A percentile compares a stretch with the other conserved stretches of the same genome.
Evolutionary conservation across 148 eudicot genomes (phyloP).

Genomic region (Camellia japonica): DNA sequence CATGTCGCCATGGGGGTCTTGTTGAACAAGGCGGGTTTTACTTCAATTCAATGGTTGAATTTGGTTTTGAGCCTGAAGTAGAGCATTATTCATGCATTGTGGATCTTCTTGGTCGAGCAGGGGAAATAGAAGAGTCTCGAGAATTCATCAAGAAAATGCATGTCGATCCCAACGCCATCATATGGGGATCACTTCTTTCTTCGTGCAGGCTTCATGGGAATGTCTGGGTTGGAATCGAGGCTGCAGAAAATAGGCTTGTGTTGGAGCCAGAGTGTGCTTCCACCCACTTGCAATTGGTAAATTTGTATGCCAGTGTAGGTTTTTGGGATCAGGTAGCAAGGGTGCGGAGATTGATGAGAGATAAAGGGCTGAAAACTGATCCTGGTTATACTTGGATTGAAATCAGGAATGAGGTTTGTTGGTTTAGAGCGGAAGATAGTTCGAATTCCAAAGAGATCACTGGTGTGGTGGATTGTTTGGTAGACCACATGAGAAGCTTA

Average conservation of each 20-base stretch:
- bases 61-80: constrained; percentile 28
- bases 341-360: constrained; percentile 42
- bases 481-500: constrained; percentile 27
- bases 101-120: constrained; percentile 49
- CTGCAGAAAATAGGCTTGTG: constrained; percentile 47
- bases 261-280: constrained; percentile 47
- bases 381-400: constrained; percentile 51
- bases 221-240: constrained; percentile 50
- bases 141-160: constrained; percentile 40
- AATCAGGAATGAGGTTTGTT: constrained; percentile 29
- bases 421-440: constrained; percentile 35
- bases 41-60: constrained; percentile 32
- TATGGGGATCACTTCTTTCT: constrained; percentile 46
- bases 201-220: constrained; percentile 44
- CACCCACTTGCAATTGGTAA: constrained; percentile 46
- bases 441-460: constrained; percentile 29
- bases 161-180: constrained; percentile 37
- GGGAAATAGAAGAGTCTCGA: constrained; percentile 32
- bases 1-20: constrained; percentile 53
- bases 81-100: constrained; percentile 50
- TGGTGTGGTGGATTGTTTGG: constrained; percentile 29
- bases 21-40: constrained; percentile 33
- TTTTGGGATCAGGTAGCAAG: constrained; percentile 45
- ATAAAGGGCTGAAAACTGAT: constrained; percentile 29
- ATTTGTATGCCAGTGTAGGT: constrained; percentile 47